Conservation (phyloP, 306 rosid species). For the Comarum palustre region DNA sequence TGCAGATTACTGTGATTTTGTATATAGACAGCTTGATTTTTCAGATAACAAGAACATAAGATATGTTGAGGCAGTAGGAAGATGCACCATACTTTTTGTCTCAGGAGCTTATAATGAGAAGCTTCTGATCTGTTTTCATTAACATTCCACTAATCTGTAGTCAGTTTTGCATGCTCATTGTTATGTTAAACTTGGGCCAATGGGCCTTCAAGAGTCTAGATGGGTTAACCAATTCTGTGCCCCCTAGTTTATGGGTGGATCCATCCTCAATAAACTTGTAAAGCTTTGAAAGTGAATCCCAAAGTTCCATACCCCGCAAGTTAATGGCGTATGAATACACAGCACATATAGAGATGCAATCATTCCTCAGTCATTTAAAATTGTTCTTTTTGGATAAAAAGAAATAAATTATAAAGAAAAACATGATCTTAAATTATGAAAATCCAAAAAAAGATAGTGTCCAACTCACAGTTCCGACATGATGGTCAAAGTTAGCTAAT, state of each 20-base stretch:
- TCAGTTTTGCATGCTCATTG: background rate
- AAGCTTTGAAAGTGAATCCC: background rate
- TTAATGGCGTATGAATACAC: too few species aligned
- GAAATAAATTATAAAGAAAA: too few species aligned
- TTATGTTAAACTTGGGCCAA: background rate
- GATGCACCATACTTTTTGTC: background rate
- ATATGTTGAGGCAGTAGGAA: background rate
- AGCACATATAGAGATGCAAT: too few species aligned
- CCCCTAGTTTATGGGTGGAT: background rate
- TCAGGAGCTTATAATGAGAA: background rate
- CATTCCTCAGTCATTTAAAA: too few species aligned
- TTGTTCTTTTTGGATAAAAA: too few species aligned
- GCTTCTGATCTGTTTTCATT: background rate
- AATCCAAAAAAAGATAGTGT: too few species aligned
- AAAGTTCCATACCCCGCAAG: background rate
- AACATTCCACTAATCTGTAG: background rate
- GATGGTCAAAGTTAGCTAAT: too few species aligned
- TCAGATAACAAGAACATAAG: background rate
- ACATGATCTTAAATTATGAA: too few species aligned
- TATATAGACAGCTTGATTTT: background rate
- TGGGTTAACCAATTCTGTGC: background rate
- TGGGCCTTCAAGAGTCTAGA: background rate
- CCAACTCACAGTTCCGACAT: too few species aligned
- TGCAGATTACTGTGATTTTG: background rate
- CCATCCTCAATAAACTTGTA: background rate